Percentiles rank a stretch among this genome's conserved stretches.
Evolutionary conservation across 441 rosid genomes (phyloP).

Genomic region (Brassica balearica): DNA sequence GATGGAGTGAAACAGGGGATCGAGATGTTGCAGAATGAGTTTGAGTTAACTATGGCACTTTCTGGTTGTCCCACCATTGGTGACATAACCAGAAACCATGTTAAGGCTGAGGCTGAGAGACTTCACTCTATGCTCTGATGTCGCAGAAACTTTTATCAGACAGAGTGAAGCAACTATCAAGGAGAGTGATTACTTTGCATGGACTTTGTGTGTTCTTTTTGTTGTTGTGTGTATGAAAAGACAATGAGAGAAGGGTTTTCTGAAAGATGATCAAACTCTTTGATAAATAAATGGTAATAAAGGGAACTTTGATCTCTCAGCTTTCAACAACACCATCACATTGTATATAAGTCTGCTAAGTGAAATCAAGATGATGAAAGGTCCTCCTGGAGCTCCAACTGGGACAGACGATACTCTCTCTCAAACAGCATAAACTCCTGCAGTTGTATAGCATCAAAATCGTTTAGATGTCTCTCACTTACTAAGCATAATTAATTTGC

Average conservation of each 20-base stretch:
- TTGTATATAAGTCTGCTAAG: conserved; percentile 27
- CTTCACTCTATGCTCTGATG: conserved; percentile 56
- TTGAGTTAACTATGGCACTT: conserved; percentile 57
- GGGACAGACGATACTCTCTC: conserved; percentile 82
- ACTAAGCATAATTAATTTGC: neutral
- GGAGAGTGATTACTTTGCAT: neutral
- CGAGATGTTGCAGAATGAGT: too few species aligned
- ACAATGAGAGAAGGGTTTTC: neutral
- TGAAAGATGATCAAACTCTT: conserved; percentile 10
- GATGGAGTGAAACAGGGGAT: conserved; percentile 60
- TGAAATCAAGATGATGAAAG: conserved; percentile 40
- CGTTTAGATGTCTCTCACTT: conserved; percentile 26
- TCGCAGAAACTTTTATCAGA: conserved; percentile 11
- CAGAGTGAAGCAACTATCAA: neutral
- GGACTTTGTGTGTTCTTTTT: neutral
- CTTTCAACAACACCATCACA: conserved; percentile 2
- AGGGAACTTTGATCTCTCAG: conserved; percentile 24
- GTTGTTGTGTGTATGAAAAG: neutral
- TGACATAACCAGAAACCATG: conserved; percentile 72
- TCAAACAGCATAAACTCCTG: conserved; percentile 92
- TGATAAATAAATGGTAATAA: neutral
- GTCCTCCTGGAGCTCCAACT: conserved; percentile 79
- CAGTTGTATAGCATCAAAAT: conserved; percentile 21
- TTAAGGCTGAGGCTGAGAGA: conserved; percentile 50
- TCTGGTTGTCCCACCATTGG: conserved; percentile 72